Evolutionary conservation across 306 rosid species (phyloP).

Genomic region (Neltuma alba): DNA sequence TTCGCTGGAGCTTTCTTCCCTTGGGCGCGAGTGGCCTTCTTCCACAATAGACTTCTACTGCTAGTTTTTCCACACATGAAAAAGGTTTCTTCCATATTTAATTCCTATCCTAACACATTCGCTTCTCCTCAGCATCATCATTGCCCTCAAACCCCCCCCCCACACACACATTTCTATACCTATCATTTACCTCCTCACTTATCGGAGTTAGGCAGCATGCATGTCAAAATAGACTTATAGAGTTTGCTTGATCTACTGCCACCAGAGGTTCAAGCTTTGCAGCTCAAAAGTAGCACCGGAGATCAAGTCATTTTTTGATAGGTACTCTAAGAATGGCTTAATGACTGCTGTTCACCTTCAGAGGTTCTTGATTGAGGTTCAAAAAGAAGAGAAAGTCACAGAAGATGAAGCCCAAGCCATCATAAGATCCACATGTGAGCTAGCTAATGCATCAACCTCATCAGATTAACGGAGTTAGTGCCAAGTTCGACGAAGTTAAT

Average conservation of each 20-base stretch:
- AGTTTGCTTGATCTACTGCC: constrained; percentile 92
- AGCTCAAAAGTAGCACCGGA: constrained; percentile 72
- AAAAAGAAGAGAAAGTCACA: constrained; percentile 60
- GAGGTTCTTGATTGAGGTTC: constrained; percentile 65
- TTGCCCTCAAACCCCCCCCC: neutral
- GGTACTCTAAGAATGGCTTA: constrained; percentile 75
- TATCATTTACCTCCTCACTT: neutral
- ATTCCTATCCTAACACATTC: neutral
- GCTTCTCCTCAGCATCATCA: neutral
- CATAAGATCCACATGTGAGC: too few relatives aligned
- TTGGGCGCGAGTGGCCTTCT: neutral
- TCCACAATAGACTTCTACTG: neutral
- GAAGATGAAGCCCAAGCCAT: constrained; percentile 63
- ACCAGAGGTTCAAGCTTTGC: constrained; percentile 69
- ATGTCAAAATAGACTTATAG: constrained; percentile 92
- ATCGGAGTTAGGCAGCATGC: neutral
- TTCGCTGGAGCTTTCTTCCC: too few relatives aligned
- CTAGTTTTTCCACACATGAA: neutral
- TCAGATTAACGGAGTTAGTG: too few relatives aligned
- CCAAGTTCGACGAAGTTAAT: too few relatives aligned
- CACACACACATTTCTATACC: too few relatives aligned
- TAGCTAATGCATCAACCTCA: too few relatives aligned
- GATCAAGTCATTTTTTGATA: constrained; percentile 58
- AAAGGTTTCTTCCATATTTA: neutral
- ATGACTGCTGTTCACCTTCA: constrained; percentile 64